Evolutionary conservation across 257 asterid species (phyloP).

Genomic region (Jacaranda mimosifolia): DNA sequence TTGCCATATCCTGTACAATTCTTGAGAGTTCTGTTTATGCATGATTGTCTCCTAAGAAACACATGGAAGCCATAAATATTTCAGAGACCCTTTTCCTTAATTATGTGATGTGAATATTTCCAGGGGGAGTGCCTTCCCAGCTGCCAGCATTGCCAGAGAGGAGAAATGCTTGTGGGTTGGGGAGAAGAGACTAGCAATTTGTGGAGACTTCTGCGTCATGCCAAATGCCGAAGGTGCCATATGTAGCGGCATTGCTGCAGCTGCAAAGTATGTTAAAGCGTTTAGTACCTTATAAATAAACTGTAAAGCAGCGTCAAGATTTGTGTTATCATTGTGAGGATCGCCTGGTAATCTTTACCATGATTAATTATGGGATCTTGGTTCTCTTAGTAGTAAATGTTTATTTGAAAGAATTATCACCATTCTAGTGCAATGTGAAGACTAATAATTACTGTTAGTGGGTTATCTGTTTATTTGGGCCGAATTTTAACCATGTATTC

Average conservation of each 20-base stretch:
- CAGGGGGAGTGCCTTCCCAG: slow-evolving; percentile 97
- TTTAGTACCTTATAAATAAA: slow-evolving; percentile 42
- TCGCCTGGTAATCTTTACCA: not conserved
- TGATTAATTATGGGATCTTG: too few relatives aligned
- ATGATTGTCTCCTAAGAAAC: not conserved
- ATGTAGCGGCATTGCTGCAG: slow-evolving; percentile 84
- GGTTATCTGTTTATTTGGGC: not conserved
- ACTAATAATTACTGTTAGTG: not conserved
- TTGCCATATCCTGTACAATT: not conserved
- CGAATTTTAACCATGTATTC: too few relatives aligned
- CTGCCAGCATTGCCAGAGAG: slow-evolving; percentile 60
- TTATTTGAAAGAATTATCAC: not conserved
- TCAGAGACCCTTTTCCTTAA: not conserved
- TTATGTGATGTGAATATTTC: slow-evolving; percentile 23
- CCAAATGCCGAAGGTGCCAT: slow-evolving; percentile 93
- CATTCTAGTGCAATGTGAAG: not conserved
- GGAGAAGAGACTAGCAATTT: slow-evolving; percentile 71
- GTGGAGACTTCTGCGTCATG: slow-evolving; percentile 85
- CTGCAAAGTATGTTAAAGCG: slow-evolving; percentile 61
- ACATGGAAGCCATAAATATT: not conserved
- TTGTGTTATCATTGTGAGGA: not conserved
- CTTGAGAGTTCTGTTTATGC: not conserved
- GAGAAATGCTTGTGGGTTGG: slow-evolving; percentile 83
- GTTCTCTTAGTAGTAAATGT: not conserved
- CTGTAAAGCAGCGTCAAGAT: slow-evolving; percentile 26